Evolutionary conservation across 345 rosid genomes (phyloP), one percentile per base, ranked within the genome.

Genomic region (Citrus reticulata): DNA sequence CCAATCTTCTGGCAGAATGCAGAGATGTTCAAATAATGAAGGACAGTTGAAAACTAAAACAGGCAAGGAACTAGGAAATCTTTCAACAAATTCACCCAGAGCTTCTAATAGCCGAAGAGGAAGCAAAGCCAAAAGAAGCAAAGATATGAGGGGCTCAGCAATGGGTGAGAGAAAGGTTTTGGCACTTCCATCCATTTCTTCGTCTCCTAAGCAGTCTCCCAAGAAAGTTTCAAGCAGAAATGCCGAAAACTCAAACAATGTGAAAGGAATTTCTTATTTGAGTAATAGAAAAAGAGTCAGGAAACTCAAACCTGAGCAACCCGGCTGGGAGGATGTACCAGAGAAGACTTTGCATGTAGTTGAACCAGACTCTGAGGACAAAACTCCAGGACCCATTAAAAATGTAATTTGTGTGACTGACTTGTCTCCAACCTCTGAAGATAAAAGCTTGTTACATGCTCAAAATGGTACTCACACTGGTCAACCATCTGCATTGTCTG

Each of bases 331-430:
- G 64, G 77, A 79, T 79, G 84, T 83, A 25, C 67, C 83, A 68
- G 90, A 89, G 80, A 91, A 85, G 81, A 89, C 87, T 34, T 81
- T 83, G 78, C 62, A 86, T 69, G 78, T 84, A 64, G 83, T 88
- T 83, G 86, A 89, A 54, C 78, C 82, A 57, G 86, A 86, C 40
- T 54, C 85, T 57, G 75, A 42, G 62, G 75, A 69, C 24, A 75
- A 66, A 68, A 70, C n/a, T 55, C 37, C 42, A 20, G 72, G 24
- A 54, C 65, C 79, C 16, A 32, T 64, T 77, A 51, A 72, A 60
- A 79, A 20, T 39, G 74, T 71, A 29, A 40, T 40, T 25, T 68
- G 65, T 46, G 25, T 63, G 14, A 17, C 51, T 55, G 64, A 27
- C 51, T 27, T 70, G 57, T 79, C 82, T 25, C 37, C 64, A 20